Base-by-base conservation (phyloP, 192 early-diverging fungal species). In the Coemansia sp. region DNA sequence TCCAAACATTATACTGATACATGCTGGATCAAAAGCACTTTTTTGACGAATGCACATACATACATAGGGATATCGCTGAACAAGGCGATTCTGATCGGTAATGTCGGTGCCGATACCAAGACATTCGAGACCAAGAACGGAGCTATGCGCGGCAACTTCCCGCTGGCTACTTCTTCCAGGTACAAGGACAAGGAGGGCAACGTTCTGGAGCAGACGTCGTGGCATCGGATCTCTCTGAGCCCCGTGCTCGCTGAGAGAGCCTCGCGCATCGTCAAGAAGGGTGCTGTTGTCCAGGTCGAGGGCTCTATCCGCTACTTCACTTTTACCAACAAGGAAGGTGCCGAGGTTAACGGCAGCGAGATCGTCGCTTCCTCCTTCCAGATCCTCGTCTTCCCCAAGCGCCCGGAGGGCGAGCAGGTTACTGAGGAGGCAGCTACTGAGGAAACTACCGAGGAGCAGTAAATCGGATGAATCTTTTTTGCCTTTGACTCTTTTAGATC, bases 151-250 rank as follows among this genome's bases (percentile, higher is more conserved):
- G 76, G 74, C 28, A 74, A 69, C 34, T 89, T 87, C 61, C 76
- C 84, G n/a, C 72, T 89, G 50, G 88, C 87, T 38, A 89, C 88
- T 0, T 82, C 86, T 4, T 82, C 83, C 31, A 74, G 76, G 8
- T 80, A 81, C 62, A 84, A 84, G 72, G 86, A 89, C 61, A 64
- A 62, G n/a, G 83, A 86, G 31, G 85, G 86, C 57, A 86, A 90
- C 61, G 62, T 84, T 33, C 59, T 90, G 50, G 84, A 90, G 72
- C 78, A 80, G 34, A 88, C 87, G 22, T 84, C 84, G 60, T 90
- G 88, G 88, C 88, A 90, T 71, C 78, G 74, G 45, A 74, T 90
- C 61, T 61, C 66, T 34, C 79, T 77, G 57, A 58, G 72, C 25
- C 37, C 65, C 2, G 74, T 80, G 0, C 68, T 74, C 28, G 76